phyloP scores from a whole-genome alignment of 2,329 filamentous ascomycete species.

The Monosporascus cannonballus region DNA sequence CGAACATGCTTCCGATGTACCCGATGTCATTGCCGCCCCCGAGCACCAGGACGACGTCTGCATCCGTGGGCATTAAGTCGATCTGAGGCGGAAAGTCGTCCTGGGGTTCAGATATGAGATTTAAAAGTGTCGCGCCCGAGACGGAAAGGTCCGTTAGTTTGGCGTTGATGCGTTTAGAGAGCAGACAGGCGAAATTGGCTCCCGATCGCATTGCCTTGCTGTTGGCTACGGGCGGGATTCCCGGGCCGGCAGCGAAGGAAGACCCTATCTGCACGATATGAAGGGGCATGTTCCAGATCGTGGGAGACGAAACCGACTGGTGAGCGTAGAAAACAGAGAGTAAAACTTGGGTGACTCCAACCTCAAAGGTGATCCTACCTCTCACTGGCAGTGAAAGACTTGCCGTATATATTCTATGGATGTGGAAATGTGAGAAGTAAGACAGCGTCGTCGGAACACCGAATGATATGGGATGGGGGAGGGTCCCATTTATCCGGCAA shows the following conservation, averaged over 20 bases:
- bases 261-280: constrained; percentile 4
- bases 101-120: neutral
- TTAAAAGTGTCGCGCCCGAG: neutral
- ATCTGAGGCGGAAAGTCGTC: constrained; percentile 29
- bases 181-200: constrained; percentile 1
- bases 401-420: no score
- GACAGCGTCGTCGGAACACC: no score
- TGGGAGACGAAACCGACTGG: no score
- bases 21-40: constrained; percentile 33
- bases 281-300: neutral
- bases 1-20: constrained; percentile 29
- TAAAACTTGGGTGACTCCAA: no score
- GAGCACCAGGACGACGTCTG: constrained; percentile 30
- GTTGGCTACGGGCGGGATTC: constrained; percentile 3
- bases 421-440: no score
- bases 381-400: no score
- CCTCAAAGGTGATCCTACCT: no score
- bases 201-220: constrained; percentile 1
- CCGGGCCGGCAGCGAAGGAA: constrained; percentile 6
- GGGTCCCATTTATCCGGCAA: neutral
- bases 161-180: neutral
- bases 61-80: constrained; percentile 23
- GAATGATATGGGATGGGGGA: no score
- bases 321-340: no score
- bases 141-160: neutral